A percentile compares a stretch with the other conserved stretches of the same genome.
Conservation (phyloP, 2,329 filamentous ascomycete genomes). For the Epichloe sp. region DNA sequence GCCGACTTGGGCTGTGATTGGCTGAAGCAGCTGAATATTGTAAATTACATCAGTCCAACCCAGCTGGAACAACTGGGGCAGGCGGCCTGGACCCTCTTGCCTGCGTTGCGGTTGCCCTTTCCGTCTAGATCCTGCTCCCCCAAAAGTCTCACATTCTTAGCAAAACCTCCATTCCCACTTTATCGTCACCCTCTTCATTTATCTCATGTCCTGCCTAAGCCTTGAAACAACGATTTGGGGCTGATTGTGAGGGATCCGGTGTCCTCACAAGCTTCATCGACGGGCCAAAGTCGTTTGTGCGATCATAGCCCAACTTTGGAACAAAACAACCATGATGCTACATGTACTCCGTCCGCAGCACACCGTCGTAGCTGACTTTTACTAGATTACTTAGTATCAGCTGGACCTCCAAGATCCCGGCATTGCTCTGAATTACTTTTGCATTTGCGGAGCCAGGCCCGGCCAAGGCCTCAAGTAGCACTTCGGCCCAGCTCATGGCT, state of each 20-base stretch:
- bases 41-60: not conserved
- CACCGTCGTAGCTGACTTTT: not conserved
- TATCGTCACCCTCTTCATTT: not conserved
- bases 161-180: not conserved
- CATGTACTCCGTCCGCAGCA: not conserved
- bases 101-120: not conserved
- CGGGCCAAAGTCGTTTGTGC: not conserved
- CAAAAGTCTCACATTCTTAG: not conserved
- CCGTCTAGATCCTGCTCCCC: not conserved
- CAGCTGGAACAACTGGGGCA: not conserved
- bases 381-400: not conserved
- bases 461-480: not conserved
- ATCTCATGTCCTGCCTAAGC: not conserved
- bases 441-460: not conserved
- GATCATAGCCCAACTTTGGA: not conserved
- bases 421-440: not conserved
- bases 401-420: not conserved
- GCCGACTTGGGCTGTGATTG: not conserved
- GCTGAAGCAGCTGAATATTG: not conserved
- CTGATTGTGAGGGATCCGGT: too few relatives aligned
- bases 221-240: not conserved
- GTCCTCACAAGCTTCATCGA: not conserved
- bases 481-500: not conserved
- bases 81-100: not conserved
- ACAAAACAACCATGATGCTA: not conserved